Conservation (phyloP, 164 flowering plant species). For the Paratinospora sagittata region DNA sequence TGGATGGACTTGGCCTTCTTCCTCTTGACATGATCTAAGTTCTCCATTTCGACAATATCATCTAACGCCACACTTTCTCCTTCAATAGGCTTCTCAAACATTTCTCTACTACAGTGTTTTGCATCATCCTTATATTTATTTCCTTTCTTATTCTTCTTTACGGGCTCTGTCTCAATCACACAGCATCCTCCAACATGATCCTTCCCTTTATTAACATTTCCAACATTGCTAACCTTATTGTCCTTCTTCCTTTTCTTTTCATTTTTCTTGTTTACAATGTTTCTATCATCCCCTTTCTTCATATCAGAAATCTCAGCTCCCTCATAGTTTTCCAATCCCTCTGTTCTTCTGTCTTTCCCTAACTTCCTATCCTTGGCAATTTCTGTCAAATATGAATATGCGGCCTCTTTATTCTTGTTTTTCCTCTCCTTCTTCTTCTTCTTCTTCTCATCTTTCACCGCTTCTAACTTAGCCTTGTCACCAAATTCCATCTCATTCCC, state of each 20-base stretch:
- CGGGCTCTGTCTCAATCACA: not conserved
- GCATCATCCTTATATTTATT: not conserved
- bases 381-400: not conserved
- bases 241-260: conserved; percentile 7
- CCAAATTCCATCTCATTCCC: no score
- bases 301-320: not conserved
- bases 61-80: not conserved
- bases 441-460: no score
- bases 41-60: not conserved
- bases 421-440: not conserved
- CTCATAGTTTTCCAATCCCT: not conserved
- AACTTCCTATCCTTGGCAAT: not conserved
- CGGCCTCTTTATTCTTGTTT: not conserved
- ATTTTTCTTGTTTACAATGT: not conserved
- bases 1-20: conserved; percentile 8
- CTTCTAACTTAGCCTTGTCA: no score
- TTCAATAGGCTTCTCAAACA: not conserved
- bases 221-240: not conserved
- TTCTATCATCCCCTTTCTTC: not conserved
- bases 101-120: not conserved
- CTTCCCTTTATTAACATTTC: not conserved
- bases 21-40: conserved; percentile 5
- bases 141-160: not conserved
- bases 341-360: not conserved
- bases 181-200: not conserved